Evolutionary conservation across 768 basidiomycete genomes (phyloP).

Genomic region (Cubamyces lactineus): DNA sequence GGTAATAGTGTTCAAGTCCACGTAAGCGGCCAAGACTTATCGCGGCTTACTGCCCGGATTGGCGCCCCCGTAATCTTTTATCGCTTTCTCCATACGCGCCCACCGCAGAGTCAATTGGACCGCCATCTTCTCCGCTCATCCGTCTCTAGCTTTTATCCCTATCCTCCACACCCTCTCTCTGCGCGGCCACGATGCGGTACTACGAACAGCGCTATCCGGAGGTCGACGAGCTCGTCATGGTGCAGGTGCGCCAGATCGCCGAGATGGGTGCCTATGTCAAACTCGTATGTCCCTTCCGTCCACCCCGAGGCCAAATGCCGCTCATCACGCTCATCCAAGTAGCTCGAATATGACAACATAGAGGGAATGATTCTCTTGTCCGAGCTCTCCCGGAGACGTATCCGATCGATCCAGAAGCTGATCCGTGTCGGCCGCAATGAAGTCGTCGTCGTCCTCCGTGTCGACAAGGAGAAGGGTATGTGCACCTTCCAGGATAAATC

Average conservation of each 20-base stretch:
- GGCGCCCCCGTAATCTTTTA: constrained; percentile 14
- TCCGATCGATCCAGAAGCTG: constrained; percentile 95
- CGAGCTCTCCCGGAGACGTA: constrained; percentile 94
- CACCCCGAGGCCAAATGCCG: background rate
- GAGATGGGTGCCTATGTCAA: constrained; percentile 99
- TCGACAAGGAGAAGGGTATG: constrained; percentile 98
- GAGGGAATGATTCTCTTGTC: constrained; percentile 99
- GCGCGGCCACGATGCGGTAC: constrained; percentile 68
- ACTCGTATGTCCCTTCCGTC: constrained; percentile 58
- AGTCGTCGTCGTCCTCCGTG: constrained; percentile 95
- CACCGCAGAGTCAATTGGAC: constrained; percentile 9
- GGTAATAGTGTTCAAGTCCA: background rate
- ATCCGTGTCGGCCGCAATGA: constrained; percentile 98
- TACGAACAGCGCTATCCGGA: constrained; percentile 94
- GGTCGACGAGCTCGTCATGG: constrained; percentile 99
- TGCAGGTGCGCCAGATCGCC: constrained; percentile 97
- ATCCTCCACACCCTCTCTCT: background rate
- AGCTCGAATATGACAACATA: constrained; percentile 99
- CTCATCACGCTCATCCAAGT: constrained; percentile 15
- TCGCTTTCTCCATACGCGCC: constrained; percentile 1
- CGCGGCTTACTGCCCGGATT: background rate
- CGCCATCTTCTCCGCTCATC: constrained; percentile 12
- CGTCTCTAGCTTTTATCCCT: background rate
- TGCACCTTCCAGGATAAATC: background rate
- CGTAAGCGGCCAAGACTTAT: background rate